Percentiles rank a stretch among this genome's conserved stretches.
Evolutionary conservation across 2,329 filamentous ascomycete genomes (phyloP).

Genomic region (Diaporthe caulivora): DNA sequence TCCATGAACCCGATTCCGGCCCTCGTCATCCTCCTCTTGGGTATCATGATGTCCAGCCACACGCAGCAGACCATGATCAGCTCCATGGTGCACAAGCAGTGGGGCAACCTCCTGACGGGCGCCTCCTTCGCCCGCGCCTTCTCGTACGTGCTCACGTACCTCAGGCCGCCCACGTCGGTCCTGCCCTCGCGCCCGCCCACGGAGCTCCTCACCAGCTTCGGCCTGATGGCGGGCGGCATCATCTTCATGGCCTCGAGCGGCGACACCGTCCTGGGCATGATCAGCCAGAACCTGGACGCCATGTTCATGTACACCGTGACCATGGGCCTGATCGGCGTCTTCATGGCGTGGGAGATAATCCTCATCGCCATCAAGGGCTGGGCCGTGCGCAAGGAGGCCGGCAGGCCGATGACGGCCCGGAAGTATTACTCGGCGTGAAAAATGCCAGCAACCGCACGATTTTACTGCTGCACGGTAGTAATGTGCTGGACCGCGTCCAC

Average conservation of each 20-base stretch:
- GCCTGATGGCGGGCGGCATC: conserved; percentile 86
- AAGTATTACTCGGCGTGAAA: conserved; percentile 31
- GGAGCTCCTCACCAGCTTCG: conserved; percentile 89
- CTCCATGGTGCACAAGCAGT: conserved; percentile 93
- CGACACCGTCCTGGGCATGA: conserved; percentile 83
- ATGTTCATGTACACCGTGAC: conserved; percentile 95
- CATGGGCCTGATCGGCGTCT: conserved; percentile 83
- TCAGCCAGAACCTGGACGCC: conserved; percentile 81
- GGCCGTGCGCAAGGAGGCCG: conserved; percentile 69
- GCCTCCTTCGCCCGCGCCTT: conserved; percentile 82
- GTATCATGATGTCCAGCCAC: conserved; percentile 96
- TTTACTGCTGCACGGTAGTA: background rate
- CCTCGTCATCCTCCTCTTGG: conserved; percentile 86
- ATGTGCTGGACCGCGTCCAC: background rate
- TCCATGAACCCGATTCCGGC: conserved; percentile 91
- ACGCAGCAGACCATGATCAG: conserved; percentile 87
- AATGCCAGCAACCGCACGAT: background rate
- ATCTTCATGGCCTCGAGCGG: conserved; percentile 90
- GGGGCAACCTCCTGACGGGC: conserved; percentile 86
- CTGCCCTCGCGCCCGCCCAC: conserved; percentile 88
- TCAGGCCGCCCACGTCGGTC: conserved; percentile 84
- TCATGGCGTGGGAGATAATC: conserved; percentile 88
- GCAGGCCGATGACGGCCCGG: conserved; percentile 33
- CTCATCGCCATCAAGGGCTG: conserved; percentile 89
- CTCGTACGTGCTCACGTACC: conserved; percentile 84